Conservation (phyloP, 2,329 filamentous ascomycete species). For the Endothia cerciana region DNA sequence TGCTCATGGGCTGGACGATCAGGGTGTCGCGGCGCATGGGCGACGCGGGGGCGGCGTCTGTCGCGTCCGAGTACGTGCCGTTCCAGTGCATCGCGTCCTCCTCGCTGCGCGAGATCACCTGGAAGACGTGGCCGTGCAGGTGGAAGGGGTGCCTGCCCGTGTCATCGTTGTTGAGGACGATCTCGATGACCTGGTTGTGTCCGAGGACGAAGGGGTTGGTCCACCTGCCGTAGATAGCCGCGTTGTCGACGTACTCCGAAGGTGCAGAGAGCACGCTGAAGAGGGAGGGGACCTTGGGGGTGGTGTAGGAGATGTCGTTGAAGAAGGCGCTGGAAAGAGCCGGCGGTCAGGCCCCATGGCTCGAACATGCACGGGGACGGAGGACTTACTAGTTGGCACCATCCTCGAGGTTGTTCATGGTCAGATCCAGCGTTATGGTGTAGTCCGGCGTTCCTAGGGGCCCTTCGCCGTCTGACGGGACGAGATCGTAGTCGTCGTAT, state of each 20-base stretch:
- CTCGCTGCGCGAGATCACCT: slow-evolving; percentile 63
- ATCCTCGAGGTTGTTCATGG: slow-evolving; percentile 69
- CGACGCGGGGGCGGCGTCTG: slow-evolving; percentile 47
- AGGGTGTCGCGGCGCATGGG: slow-evolving; percentile 73
- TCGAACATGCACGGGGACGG: neutral
- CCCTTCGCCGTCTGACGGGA: slow-evolving; percentile 68
- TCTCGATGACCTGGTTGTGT: slow-evolving; percentile 68
- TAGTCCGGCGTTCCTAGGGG: slow-evolving; percentile 66
- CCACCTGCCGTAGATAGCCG: slow-evolving; percentile 66
- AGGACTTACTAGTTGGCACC: slow-evolving; percentile 65
- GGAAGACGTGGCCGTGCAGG: slow-evolving; percentile 78
- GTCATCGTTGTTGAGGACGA: slow-evolving; percentile 77
- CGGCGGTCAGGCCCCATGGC: neutral
- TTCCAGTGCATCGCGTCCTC: slow-evolving; percentile 58
- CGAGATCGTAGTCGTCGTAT: slow-evolving; percentile 74
- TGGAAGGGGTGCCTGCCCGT: slow-evolving; percentile 75
- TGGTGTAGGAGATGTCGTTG: slow-evolving; percentile 77
- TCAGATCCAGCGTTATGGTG: slow-evolving; percentile 64
- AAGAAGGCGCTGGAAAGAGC: slow-evolving; percentile 57
- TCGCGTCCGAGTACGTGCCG: slow-evolving; percentile 43
- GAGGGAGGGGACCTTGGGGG: slow-evolving; percentile 76
- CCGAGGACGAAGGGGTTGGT: slow-evolving; percentile 71
- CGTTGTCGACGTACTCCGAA: slow-evolving; percentile 62
- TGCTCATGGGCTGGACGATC: slow-evolving; percentile 66
- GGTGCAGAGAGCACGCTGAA: slow-evolving; percentile 71